Evolutionary conservation across 805 yeast species (phyloP).

Genomic region (Yamadazyma kitorensis): DNA sequence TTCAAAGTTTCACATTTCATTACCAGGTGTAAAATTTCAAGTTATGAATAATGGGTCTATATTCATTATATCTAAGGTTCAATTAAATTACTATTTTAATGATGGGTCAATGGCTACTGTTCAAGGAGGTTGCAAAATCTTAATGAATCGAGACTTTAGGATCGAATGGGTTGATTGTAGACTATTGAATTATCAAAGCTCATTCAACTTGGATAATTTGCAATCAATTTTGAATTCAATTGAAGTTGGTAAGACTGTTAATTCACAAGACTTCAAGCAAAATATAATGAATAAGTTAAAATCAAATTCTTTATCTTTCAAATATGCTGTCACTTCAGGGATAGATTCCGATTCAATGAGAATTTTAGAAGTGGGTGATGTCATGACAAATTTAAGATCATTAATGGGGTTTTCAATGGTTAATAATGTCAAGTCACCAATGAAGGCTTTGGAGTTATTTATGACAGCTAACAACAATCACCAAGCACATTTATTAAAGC

Average conservation of each 20-base stretch:
- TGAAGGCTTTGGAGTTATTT: conserved; percentile 49
- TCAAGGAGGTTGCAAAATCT: conserved; percentile 58
- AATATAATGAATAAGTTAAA: conserved; percentile 18
- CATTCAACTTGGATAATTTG: conserved; percentile 14
- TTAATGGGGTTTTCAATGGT: conserved; percentile 57
- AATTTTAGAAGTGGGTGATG: conserved; percentile 71
- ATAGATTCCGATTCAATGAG: conserved; percentile 65
- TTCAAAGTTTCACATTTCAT: conserved; percentile 22
- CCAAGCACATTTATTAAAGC: conserved; percentile 16
- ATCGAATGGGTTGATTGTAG: conserved; percentile 73
- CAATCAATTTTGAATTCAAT: conserved; percentile 5
- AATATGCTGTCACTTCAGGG: conserved; percentile 55
- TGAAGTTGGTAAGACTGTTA: conserved; percentile 11
- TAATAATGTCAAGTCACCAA: conserved; percentile 49
- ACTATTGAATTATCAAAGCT: conserved; percentile 24
- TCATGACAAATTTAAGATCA: conserved; percentile 68
- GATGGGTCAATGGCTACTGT: conserved; percentile 73
- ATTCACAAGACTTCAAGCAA: conserved; percentile 9
- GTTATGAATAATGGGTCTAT: conserved; percentile 40
- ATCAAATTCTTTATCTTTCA: conserved; percentile 40
- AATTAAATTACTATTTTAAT: conserved; percentile 40
- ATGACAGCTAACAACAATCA: conserved; percentile 24
- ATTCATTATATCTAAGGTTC: conserved; percentile 28
- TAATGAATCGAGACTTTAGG: conserved; percentile 58
- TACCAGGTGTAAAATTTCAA: conserved; percentile 39